Conservation (phyloP, 1,139 yeast species). For the Saccharomyces hybrid region DNA sequence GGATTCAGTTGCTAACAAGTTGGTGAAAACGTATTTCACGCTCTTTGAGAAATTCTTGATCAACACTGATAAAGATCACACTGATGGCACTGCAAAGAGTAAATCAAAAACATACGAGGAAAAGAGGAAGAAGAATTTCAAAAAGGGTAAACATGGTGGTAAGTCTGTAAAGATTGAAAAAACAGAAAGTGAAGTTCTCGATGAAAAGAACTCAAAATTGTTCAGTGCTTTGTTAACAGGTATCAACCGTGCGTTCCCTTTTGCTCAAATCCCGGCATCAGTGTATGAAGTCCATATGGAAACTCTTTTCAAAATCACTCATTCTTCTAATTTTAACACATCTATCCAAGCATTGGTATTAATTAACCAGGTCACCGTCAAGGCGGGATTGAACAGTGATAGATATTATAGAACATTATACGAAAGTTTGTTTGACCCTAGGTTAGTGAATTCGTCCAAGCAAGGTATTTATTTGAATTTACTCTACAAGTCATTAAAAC, state of each 20-base stretch:
- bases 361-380: conserved; percentile 63
- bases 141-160: conserved; percentile 73
- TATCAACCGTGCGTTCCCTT: conserved; percentile 92
- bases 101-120: conserved; percentile 34
- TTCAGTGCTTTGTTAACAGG: conserved; percentile 93
- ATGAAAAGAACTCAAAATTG: conserved; percentile 76
- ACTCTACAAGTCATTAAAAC: conserved; percentile 72
- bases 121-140: conserved; percentile 47
- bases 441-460: conserved; percentile 76
- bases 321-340: conserved; percentile 89
- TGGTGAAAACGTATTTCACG: conserved; percentile 78
- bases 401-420: conserved; percentile 83
- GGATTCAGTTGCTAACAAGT: conserved; percentile 65
- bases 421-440: conserved; percentile 80
- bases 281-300: conserved; percentile 72
- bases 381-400: conserved; percentile 53
- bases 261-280: conserved; percentile 65
- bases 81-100: conserved; percentile 27
- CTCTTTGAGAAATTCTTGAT: conserved; percentile 76
- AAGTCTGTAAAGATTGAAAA: conserved; percentile 60
- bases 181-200: conserved; percentile 61
- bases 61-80: conserved; percentile 49
- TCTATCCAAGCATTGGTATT: conserved; percentile 86
- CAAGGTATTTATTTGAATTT: conserved; percentile 84
- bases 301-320: conserved; percentile 82